Conservation (phyloP, 2,329 filamentous ascomycete genomes). For the Dryadomyces quercus-mongolicae region DNA sequence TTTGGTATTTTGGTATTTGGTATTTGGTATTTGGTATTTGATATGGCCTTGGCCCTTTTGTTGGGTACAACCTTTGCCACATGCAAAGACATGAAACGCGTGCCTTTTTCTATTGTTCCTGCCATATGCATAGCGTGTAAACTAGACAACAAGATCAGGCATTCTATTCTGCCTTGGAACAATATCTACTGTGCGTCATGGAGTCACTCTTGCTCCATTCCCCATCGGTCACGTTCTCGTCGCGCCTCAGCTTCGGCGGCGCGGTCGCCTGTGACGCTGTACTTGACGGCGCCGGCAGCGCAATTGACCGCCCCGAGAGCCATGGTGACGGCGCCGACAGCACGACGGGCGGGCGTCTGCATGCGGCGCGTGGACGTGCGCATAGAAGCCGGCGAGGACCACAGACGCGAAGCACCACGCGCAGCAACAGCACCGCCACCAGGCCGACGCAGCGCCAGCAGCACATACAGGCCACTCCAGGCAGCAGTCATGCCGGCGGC, state of each 20-base stretch:
- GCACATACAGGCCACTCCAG: slow-evolving; percentile 44
- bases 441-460: slow-evolving; percentile 36
- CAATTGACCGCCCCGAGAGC: slow-evolving; percentile 36
- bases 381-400: slow-evolving; percentile 16
- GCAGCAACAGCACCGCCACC: slow-evolving; percentile 3
- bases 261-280: slow-evolving; percentile 34
- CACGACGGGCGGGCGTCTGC: slow-evolving; percentile 25
- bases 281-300: slow-evolving; percentile 37
- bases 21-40: too few relatives aligned
- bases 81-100: too few relatives aligned
- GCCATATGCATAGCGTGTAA: background rate
- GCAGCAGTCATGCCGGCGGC: slow-evolving; percentile 43
- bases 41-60: too few relatives aligned
- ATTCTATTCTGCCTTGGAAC: too few relatives aligned
- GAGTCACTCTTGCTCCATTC: too few relatives aligned
- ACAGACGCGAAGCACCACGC: background rate
- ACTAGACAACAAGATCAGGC: background rate
- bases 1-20: background rate
- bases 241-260: slow-evolving; percentile 36
- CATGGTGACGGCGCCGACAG: slow-evolving; percentile 37
- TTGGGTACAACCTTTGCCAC: too few relatives aligned
- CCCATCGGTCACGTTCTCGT: slow-evolving; percentile 39
- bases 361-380: slow-evolving; percentile 25
- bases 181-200: too few relatives aligned
- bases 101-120: background rate